Evolutionary conservation across 768 basidiomycete genomes (phyloP).

Genomic region (Rhodotorula diobovata): DNA sequence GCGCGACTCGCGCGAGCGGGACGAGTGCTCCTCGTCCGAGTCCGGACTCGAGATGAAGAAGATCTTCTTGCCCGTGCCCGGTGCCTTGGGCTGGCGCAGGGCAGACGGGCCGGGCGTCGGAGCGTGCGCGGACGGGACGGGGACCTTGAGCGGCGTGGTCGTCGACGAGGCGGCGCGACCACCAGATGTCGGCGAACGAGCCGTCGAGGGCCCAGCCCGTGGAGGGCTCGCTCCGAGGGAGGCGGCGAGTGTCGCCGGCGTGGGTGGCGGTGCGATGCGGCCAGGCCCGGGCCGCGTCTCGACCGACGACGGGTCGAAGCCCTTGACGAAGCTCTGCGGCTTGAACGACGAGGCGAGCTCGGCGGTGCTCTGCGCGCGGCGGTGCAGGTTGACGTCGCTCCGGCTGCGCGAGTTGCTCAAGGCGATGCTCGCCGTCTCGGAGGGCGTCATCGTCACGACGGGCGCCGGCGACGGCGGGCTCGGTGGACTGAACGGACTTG

Average conservation of each 20-base stretch:
- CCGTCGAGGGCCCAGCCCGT: background rate
- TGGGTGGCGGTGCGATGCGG: slow-evolving; percentile 33
- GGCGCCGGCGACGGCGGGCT: slow-evolving; percentile 3
- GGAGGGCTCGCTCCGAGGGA: slow-evolving; percentile 14
- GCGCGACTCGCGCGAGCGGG: slow-evolving; percentile 14
- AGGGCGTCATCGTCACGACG: slow-evolving; percentile 1
- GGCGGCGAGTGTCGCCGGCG: slow-evolving; percentile 9
- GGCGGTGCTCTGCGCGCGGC: slow-evolving; percentile 13
- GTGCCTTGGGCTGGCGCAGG: background rate
- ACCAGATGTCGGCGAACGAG: background rate
- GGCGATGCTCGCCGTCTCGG: slow-evolving; percentile 13
- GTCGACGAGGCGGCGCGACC: background rate
- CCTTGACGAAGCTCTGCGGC: slow-evolving; percentile 29
- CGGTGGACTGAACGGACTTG: background rate
- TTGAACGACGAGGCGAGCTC: slow-evolving; percentile 36
- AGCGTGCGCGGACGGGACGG: background rate
- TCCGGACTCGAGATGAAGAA: slow-evolving; percentile 43
- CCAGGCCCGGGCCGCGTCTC: slow-evolving; percentile 25
- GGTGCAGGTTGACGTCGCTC: slow-evolving; percentile 7
- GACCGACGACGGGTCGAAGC: slow-evolving; percentile 32
- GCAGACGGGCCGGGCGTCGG: background rate
- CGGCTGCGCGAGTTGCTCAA: slow-evolving; percentile 6
- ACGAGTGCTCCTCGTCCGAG: slow-evolving; percentile 32
- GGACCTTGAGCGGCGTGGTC: slow-evolving; percentile 11
- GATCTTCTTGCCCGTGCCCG: slow-evolving; percentile 36